Percentiles rank a stretch among this genome's conserved stretches.
Evolutionary conservation across 179 eudicot species (phyloP).

Genomic region (Gypsophila paniculata): DNA sequence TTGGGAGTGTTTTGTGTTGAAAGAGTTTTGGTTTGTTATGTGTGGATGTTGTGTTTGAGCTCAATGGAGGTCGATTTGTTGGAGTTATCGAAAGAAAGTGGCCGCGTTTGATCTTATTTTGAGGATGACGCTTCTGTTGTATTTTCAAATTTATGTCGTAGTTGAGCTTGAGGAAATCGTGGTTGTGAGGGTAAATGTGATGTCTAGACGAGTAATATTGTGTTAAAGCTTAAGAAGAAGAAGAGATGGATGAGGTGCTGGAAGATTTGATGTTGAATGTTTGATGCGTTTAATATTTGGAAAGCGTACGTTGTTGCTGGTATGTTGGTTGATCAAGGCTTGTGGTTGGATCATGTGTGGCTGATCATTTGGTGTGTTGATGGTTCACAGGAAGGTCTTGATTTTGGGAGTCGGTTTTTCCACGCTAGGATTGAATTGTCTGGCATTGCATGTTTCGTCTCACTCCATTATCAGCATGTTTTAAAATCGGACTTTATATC

Average conservation of each 20-base stretch:
- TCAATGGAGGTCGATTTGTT: neutral
- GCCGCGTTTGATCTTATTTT: neutral
- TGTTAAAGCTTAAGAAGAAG: neutral
- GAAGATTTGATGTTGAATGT: too few species aligned
- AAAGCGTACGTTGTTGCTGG: neutral
- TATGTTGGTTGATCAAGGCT: neutral
- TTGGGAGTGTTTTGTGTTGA: neutral
- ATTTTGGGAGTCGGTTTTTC: neutral
- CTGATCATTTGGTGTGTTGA: neutral
- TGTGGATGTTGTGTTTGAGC: neutral
- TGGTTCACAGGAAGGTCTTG: neutral
- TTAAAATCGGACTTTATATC: neutral
- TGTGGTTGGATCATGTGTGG: constrained; percentile 13
- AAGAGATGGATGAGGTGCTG: neutral
- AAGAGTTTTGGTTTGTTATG: neutral
- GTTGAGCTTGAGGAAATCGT: neutral
- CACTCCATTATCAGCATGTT: neutral
- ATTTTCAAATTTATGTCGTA: neutral
- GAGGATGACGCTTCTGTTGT: neutral
- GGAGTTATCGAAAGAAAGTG: neutral
- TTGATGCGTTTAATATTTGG: neutral
- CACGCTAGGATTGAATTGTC: neutral
- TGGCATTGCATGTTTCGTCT: too few species aligned
- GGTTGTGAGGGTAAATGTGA: neutral
- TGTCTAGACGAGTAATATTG: neutral